A percentile compares a stretch with the other conserved stretches of the same genome.
phyloP scores from a whole-genome alignment of 2,329 filamentous ascomycete species.

The Stagonosporopsis vannaccii region DNA sequence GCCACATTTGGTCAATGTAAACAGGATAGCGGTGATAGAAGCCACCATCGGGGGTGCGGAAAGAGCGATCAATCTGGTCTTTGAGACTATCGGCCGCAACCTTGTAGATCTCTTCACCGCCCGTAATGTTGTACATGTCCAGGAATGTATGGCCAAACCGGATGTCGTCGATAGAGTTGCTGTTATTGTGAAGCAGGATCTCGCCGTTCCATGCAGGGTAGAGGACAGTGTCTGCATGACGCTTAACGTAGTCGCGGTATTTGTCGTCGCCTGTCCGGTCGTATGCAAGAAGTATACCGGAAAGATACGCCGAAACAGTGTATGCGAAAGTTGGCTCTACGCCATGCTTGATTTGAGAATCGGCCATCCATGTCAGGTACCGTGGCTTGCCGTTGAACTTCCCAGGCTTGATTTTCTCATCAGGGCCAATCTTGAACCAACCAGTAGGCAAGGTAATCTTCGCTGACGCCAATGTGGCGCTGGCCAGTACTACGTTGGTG shows the following conservation, averaged over 20 bases:
- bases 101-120: slow-evolving; percentile 54
- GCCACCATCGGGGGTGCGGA: slow-evolving; percentile 57
- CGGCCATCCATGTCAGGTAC: slow-evolving; percentile 32
- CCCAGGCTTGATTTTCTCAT: slow-evolving; percentile 16
- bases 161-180: slow-evolving; percentile 57
- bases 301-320: slow-evolving; percentile 27
- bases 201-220: slow-evolving; percentile 43
- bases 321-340: slow-evolving; percentile 29
- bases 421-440: slow-evolving; percentile 25
- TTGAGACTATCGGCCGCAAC: slow-evolving; percentile 54
- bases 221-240: slow-evolving; percentile 56
- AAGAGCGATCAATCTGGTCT: slow-evolving; percentile 55
- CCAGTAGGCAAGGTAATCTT: slow-evolving; percentile 22
- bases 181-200: slow-evolving; percentile 29
- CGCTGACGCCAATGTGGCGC: slow-evolving; percentile 18
- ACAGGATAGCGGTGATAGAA: slow-evolving; percentile 59
- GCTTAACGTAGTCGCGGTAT: slow-evolving; percentile 52
- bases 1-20: slow-evolving; percentile 62
- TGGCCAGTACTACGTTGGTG: slow-evolving; percentile 11
- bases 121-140: slow-evolving; percentile 44
- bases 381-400: slow-evolving; percentile 21
- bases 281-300: slow-evolving; percentile 26
- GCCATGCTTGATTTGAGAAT: slow-evolving; percentile 32
- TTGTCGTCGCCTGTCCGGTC: slow-evolving; percentile 26
- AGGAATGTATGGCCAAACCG: slow-evolving; percentile 59